Conservation (phyloP, 352 stramenopile species). For the Globisporangium viniferum region DNA sequence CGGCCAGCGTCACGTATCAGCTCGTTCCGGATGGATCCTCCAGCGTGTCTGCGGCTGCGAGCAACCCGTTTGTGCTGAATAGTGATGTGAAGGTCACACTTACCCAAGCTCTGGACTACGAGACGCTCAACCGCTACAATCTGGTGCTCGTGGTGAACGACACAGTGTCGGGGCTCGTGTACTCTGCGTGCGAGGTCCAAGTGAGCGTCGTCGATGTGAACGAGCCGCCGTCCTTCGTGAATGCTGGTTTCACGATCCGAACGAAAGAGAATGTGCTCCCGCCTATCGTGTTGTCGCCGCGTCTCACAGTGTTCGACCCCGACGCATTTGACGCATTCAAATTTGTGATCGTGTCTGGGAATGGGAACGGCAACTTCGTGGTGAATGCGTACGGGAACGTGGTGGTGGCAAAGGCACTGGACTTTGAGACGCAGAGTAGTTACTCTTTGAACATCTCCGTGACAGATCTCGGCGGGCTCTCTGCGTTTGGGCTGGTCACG, state of each 20-base stretch:
- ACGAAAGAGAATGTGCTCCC: conserved; percentile 43
- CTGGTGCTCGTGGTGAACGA: conserved; percentile 29
- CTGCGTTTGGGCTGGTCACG: conserved; percentile 21
- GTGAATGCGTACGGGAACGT: conserved; percentile 44
- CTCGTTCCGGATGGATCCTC: background rate
- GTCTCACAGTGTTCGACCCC: conserved; percentile 29
- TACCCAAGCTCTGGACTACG: conserved; percentile 27
- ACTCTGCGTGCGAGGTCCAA: conserved; percentile 33
- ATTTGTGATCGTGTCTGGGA: conserved; percentile 30
- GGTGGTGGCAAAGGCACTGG: conserved; percentile 28
- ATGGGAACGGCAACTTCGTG: conserved; percentile 30
- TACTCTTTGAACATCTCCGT: conserved; percentile 43
- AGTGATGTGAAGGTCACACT: conserved; percentile 20
- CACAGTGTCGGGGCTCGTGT: conserved; percentile 2
- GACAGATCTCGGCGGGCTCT: conserved; percentile 36
- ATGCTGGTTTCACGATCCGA: conserved; percentile 16
- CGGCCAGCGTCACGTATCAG: conserved; percentile 10
- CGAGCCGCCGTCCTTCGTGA: conserved; percentile 35
- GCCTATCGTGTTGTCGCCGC: conserved; percentile 27
- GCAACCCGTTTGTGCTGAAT: conserved; percentile 10
- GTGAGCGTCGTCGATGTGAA: conserved; percentile 51
- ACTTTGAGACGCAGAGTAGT: conserved; percentile 33
- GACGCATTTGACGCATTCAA: conserved; percentile 47
- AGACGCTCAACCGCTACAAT: conserved; percentile 16
- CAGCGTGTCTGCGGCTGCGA: background rate